These are phyloP conservation scores for Vitis rupestris DNA, from an alignment of 164 flowering plant species.

Conservation along the genomic window DNA sequence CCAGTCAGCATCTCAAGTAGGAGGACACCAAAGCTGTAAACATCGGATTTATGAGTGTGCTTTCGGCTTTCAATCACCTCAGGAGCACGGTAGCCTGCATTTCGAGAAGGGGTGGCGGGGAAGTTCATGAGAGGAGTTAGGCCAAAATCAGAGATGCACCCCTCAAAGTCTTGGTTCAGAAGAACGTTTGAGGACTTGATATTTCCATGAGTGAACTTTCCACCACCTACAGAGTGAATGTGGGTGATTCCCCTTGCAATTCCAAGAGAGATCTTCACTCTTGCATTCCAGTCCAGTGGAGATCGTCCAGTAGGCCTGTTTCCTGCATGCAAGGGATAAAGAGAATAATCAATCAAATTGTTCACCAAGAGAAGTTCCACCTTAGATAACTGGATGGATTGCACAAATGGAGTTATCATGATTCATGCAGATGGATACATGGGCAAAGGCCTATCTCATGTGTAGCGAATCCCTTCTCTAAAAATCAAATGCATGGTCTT, in stretches of 20 bases:
- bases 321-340: conserved; percentile 21
- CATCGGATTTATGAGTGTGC: conserved; percentile 53
- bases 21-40: conserved; percentile 64
- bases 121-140: conserved; percentile 43
- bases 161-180: conserved; percentile 35
- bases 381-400: background rate
- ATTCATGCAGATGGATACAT: background rate
- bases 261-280: conserved; percentile 49
- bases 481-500: too few relatives aligned
- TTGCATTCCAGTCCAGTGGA: conserved; percentile 52
- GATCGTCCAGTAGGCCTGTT: conserved; percentile 35
- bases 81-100: conserved; percentile 58
- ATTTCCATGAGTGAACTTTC: conserved; percentile 54
- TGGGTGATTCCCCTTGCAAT: conserved; percentile 54
- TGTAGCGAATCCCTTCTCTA: too few relatives aligned
- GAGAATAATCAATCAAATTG: background rate
- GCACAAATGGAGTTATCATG: background rate
- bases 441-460: background rate
- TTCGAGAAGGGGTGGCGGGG: conserved; percentile 27
- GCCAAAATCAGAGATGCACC: conserved; percentile 52
- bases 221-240: conserved; percentile 50
- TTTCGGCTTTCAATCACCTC: conserved; percentile 52
- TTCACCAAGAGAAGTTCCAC: background rate
- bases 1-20: conserved; percentile 66
- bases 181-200: conserved; percentile 61